A percentile compares a stretch with the other conserved stretches of the same genome.
Evolutionary conservation across 1,284 basidiomycete genomes (phyloP).

Genomic region (Trichosporon faecale): DNA sequence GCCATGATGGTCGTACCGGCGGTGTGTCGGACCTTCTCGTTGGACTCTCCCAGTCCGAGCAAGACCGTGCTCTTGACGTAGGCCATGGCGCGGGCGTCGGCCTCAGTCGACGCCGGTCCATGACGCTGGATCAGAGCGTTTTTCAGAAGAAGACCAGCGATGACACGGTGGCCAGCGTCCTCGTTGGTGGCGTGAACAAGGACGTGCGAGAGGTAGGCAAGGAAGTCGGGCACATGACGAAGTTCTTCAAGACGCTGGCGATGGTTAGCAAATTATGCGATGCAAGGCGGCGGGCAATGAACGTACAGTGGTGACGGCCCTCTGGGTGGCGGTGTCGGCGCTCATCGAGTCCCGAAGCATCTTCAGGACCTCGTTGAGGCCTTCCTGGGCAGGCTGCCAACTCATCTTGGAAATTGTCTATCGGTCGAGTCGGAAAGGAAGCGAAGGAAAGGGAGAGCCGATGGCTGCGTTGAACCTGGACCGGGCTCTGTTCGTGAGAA

Average conservation of each 20-base stretch:
- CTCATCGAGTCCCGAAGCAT: constrained; percentile 54
- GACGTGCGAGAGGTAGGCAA: constrained; percentile 94
- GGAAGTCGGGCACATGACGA: constrained; percentile 85
- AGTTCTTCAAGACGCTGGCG: constrained; percentile 81
- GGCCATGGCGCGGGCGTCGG: constrained; percentile 56
- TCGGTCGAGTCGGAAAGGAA: constrained; percentile 5
- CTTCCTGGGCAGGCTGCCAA: constrained; percentile 50
- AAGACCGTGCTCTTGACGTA: constrained; percentile 83
- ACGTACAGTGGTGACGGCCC: constrained; percentile 52
- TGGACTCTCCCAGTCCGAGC: constrained; percentile 71
- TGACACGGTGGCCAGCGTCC: constrained; percentile 85
- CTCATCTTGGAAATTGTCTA: constrained; percentile 34
- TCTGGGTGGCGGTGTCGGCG: constrained; percentile 46
- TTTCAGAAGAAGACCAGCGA: constrained; percentile 95
- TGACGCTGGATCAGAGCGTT: constrained; percentile 62
- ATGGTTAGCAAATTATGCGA: not conserved
- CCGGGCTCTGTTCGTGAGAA: constrained; percentile 5
- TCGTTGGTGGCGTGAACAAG: constrained; percentile 65
- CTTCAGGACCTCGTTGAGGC: constrained; percentile 50
- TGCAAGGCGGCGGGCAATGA: not conserved
- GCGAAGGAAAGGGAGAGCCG: constrained; percentile 5
- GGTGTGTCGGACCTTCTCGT: constrained; percentile 82
- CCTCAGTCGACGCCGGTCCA: constrained; percentile 29
- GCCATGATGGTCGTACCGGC: constrained; percentile 86
- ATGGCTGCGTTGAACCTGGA: not conserved